Base-by-base conservation (phyloP, 352 stramenopile genomes). In the Phytopythium aichiense region DNA sequence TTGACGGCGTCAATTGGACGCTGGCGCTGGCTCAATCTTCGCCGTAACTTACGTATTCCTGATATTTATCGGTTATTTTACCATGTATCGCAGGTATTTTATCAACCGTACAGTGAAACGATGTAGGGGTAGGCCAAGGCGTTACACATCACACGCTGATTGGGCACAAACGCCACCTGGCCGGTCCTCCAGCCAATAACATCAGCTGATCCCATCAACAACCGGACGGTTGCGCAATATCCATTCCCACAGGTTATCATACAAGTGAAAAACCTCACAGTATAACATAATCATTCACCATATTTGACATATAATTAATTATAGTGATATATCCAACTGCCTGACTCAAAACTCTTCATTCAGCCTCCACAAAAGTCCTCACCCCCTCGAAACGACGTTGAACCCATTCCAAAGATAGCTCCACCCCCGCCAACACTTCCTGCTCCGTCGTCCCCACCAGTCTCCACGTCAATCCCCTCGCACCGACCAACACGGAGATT, bases 381-480 rank as follows among this genome's bases (percentile, higher is more conserved):
- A 46, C 40, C 20, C 2, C 0, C 15, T n/a, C 18, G 40, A 46
- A 46, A 46, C 40, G 40, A 46, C 40, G 40, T 22, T 46, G 40
- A 46, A 46, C 40, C 40, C 40, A 46, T 46, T n/a, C 46, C 22
- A n/a, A 52, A 28, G 46, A 52, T 33, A 28, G 46, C 46, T 31
- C 15, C n/a, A 28, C n/a, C 7, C 7, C 25, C 30, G n/a, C 15
- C 13, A 28, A 30, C 8, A 5, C 22, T 67, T 51, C 46, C 43
- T 59, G 33, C 35, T 54, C 25, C 38, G 7, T 11, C 12, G 12
- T 20, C 38, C 7, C 38, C 38, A 43, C 15, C 38, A n/a, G 38
- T 43, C 38, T 16, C 38, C 7, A 4, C 15, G 40, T 15, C 2
- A 38, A 38, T 46, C 18, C 40, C 18, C 16, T 46, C 40, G 33